Base-by-base conservation (phyloP, 2,329 filamentous ascomycete genomes). In the Periconia digitata region DNA sequence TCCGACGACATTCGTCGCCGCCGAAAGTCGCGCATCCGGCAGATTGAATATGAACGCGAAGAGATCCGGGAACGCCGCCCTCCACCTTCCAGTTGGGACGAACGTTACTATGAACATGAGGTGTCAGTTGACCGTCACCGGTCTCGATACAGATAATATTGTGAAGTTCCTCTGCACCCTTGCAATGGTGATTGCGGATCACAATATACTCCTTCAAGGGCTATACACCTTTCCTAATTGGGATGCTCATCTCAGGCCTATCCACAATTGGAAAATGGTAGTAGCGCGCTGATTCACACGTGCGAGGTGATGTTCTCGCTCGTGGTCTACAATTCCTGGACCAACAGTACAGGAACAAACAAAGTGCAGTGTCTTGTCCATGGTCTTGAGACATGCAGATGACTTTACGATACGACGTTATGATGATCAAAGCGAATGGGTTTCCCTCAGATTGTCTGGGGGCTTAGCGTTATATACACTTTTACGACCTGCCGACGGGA, bases 1-100 rank as follows among this genome's bases (percentile, higher is more conserved):
- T 90, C 90, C 1, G 88, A 95, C 53, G 82, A 89, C 17, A 94
- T 96, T 64, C 87, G 90, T 29, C 82, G 82, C 47, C 81, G 80
- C 46, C 80, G 82, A 42, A 78, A 78, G 47, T 77, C 79, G 50
- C 77, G 81, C 22, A 82, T 85, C 47, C 76, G 78, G 36, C 80
- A 85, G 62, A 82, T 85, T 47, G 76, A 84, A 63, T 84, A 78
- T 65, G 85, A 89, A 71, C 72, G 77, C 27, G 74, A 80, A 46
- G 72, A 75, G 41, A 77, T 81, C 46, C 76, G 78, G 44, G 74
- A 81, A 35, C 71, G 72, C 44, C 61, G 67, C 51, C 64, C 67
- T 23, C 58, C 63, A 42, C 63, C 68, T 20, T 58, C 63, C 43
- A 78, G 77, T 55, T 84, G 85, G 35, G 85, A 88, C 45, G 84